Conservation (phyloP, 208 protist species). For the Trypanosoma melophagium region DNA sequence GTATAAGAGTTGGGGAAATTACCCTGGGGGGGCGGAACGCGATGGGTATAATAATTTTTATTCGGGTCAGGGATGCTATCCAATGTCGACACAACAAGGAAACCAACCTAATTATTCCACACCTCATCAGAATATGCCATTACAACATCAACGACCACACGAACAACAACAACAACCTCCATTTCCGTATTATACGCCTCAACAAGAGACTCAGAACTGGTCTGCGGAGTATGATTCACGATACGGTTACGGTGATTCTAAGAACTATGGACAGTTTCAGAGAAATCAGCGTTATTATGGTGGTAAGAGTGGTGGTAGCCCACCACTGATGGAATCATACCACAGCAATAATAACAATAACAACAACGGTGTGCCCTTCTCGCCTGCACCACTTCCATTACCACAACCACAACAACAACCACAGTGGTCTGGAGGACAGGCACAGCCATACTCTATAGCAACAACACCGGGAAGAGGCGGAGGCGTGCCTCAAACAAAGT, state of each 20-base stretch:
- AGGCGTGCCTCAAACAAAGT: too few relatives aligned
- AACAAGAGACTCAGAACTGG: slow-evolving; percentile 15
- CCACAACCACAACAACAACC: too few relatives aligned
- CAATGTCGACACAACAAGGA: not conserved
- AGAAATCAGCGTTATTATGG: not conserved
- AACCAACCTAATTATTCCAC: not conserved
- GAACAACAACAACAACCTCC: slow-evolving; percentile 10
- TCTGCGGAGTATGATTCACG: not conserved
- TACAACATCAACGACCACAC: not conserved
- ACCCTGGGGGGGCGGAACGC: too few relatives aligned
- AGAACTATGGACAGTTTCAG: not conserved
- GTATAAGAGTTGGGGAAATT: too few relatives aligned
- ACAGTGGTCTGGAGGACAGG: not conserved
- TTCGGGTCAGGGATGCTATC: too few relatives aligned
- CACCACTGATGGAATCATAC: slow-evolving; percentile 3
- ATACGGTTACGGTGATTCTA: slow-evolving; percentile 10
- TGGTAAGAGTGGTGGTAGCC: not conserved
- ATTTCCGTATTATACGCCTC: slow-evolving; percentile 8
- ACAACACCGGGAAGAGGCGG: too few relatives aligned
- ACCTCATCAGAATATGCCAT: not conserved
- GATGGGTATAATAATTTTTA: too few relatives aligned
- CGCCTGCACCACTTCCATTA: not conserved
- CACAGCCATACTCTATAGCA: too few relatives aligned
- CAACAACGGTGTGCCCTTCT: not conserved
- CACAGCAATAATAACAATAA: slow-evolving; percentile 14